Percentiles rank a stretch among this genome's conserved stretches.
These are phyloP conservation scores for Pyrenopolyporus hunteri DNA, from an alignment of 495 filamentous ascomycete species.

Conservation along the genomic window DNA sequence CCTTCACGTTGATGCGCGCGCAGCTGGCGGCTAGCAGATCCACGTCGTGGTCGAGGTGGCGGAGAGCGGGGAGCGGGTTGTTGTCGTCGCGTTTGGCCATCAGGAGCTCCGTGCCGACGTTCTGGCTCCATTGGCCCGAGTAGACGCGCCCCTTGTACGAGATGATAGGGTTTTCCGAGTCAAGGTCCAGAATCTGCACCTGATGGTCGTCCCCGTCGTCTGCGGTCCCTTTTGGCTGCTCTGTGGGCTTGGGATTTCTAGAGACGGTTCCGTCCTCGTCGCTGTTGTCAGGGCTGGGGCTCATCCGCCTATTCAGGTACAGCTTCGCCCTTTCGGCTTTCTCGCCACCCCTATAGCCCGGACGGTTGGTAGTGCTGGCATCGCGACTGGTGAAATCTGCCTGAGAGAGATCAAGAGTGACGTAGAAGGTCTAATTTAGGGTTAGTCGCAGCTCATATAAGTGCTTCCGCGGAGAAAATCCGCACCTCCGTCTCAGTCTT, in stretches of 20 bases:
- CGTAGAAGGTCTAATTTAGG: slow-evolving; percentile 57
- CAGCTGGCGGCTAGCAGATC: slow-evolving; percentile 67
- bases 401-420: slow-evolving; percentile 61
- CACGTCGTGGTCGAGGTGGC: slow-evolving; percentile 54
- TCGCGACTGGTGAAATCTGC: slow-evolving; percentile 51
- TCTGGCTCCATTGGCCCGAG: slow-evolving; percentile 75
- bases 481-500: slow-evolving; percentile 59
- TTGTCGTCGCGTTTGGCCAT: slow-evolving; percentile 60
- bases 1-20: slow-evolving; percentile 52
- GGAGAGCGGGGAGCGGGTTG: slow-evolving; percentile 47
- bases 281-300: slow-evolving; percentile 14
- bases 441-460: background rate
- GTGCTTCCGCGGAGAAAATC: background rate
- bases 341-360: slow-evolving; percentile 33
- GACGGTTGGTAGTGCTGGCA: slow-evolving; percentile 1
- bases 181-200: slow-evolving; percentile 83
- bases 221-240: background rate
- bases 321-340: slow-evolving; percentile 34
- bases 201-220: slow-evolving; percentile 42
- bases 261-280: slow-evolving; percentile 29
- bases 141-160: slow-evolving; percentile 77
- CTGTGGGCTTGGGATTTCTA: slow-evolving; percentile 10
- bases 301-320: slow-evolving; percentile 32
- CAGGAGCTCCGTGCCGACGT: slow-evolving; percentile 80
- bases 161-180: slow-evolving; percentile 72